These are phyloP conservation scores for Neobulgaria alba DNA, from an alignment of 2,329 filamentous ascomycete species.

Conservation along the genomic window DNA sequence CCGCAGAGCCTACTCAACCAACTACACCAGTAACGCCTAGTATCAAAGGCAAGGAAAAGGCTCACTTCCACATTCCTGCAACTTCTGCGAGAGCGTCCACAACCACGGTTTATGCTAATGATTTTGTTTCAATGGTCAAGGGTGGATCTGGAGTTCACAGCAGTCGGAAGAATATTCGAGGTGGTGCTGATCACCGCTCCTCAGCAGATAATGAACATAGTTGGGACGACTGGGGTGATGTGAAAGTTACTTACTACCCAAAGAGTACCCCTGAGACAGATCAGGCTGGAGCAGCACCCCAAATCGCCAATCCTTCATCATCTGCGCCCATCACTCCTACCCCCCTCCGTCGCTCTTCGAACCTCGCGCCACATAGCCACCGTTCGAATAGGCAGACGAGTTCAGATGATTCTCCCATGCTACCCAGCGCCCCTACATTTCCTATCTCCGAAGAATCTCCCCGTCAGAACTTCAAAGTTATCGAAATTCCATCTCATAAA, in stretches of 20 bases:
- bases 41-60: slow-evolving; percentile 70
- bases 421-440: slow-evolving; percentile 16
- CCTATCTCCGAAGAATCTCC: slow-evolving; percentile 19
- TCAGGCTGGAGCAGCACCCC: slow-evolving; percentile 14
- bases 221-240: slow-evolving; percentile 74
- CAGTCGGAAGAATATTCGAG: slow-evolving; percentile 24
- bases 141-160: slow-evolving; percentile 34
- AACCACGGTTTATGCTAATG: slow-evolving; percentile 66
- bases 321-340: slow-evolving; percentile 24
- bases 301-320: slow-evolving; percentile 27
- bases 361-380: slow-evolving; percentile 26
- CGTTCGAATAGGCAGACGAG: slow-evolving; percentile 22
- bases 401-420: slow-evolving; percentile 30
- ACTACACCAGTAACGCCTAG: slow-evolving; percentile 45
- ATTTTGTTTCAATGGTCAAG: slow-evolving; percentile 68
- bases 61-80: slow-evolving; percentile 31
- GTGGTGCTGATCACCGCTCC: slow-evolving; percentile 22
- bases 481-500: slow-evolving; percentile 44
- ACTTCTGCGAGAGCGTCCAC: slow-evolving; percentile 36
- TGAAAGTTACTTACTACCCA: slow-evolving; percentile 72
- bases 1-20: slow-evolving; percentile 40
- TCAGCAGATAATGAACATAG: slow-evolving; percentile 29
- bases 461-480: slow-evolving; percentile 22
- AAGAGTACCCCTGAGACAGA: slow-evolving; percentile 29
- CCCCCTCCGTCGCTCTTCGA: slow-evolving; percentile 28